These are phyloP conservation scores for Yamadazyma membranifaciens DNA, from an alignment of 1,139 yeast genomes.

Conservation along the genomic window DNA sequence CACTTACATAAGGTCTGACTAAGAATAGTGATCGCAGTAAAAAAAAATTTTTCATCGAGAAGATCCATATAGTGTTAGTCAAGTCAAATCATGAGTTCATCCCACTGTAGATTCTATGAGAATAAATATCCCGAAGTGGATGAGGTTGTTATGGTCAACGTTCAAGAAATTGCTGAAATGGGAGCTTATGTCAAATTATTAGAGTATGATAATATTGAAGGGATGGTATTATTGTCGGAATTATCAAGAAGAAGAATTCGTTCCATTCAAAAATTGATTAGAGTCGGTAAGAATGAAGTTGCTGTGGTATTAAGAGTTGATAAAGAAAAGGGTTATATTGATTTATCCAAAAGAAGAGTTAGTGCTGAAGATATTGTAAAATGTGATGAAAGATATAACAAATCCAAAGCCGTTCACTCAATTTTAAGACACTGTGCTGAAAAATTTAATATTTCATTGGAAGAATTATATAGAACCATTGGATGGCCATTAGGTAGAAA, in stretches of 20 bases:
- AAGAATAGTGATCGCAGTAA: background rate
- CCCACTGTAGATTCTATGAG: conserved; percentile 95
- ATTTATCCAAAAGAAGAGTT: conserved; percentile 95
- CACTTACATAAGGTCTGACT: conserved; percentile 1
- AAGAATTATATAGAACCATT: conserved; percentile 77
- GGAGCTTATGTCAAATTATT: conserved; percentile 94
- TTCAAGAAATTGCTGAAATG: conserved; percentile 97
- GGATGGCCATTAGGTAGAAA: conserved; percentile 98
- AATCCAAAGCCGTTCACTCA: conserved; percentile 96
- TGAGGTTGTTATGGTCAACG: conserved; percentile 98
- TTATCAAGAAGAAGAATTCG: conserved; percentile 98
- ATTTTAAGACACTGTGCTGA: conserved; percentile 98
- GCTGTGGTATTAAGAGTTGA: conserved; percentile 99
- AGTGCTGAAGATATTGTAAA: conserved; percentile 96
- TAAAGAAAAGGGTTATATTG: conserved; percentile 97
- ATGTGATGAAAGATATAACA: conserved; percentile 97
- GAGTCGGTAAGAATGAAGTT: conserved; percentile 98
- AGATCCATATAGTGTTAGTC: too few species aligned
- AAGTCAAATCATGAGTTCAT: conserved; percentile 61
- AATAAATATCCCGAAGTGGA: conserved; percentile 99
- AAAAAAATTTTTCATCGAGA: conserved; percentile 7
- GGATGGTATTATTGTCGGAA: conserved; percentile 95
- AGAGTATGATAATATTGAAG: conserved; percentile 97
- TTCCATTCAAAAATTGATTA: conserved; percentile 93
- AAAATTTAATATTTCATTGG: conserved; percentile 85